phyloP scores from a whole-genome alignment of 2,329 filamentous ascomycete genomes.

The Hypoxylon sp. region DNA sequence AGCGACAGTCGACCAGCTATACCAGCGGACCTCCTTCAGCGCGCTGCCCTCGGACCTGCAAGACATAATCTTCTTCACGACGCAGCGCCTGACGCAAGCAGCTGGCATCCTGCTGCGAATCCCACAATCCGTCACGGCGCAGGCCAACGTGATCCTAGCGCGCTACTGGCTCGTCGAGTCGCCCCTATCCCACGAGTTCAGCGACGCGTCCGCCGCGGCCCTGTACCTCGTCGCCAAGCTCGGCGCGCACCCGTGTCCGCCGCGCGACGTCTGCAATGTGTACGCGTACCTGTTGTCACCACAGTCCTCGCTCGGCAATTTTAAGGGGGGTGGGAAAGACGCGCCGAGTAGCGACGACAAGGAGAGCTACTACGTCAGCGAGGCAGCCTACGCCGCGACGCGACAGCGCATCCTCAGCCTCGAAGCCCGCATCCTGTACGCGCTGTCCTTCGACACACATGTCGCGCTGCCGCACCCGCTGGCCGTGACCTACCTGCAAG shows the following conservation, averaged over 20 bases:
- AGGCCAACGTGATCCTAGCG: slow-evolving; percentile 82
- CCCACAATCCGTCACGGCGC: slow-evolving; percentile 84
- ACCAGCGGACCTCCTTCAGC: slow-evolving; percentile 62
- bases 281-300: slow-evolving; percentile 81
- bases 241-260: slow-evolving; percentile 76
- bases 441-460: slow-evolving; percentile 83
- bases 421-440: slow-evolving; percentile 79
- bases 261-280: slow-evolving; percentile 83
- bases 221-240: slow-evolving; percentile 86
- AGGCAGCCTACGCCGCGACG: slow-evolving; percentile 73
- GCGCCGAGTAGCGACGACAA: slow-evolving; percentile 15
- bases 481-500: slow-evolving; percentile 90
- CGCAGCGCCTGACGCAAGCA: slow-evolving; percentile 77
- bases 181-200: slow-evolving; percentile 66
- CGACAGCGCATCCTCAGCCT: slow-evolving; percentile 72
- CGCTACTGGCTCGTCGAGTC: slow-evolving; percentile 77
- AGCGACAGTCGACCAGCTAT: slow-evolving; percentile 75
- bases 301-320: slow-evolving; percentile 58
- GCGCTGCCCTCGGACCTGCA: slow-evolving; percentile 73
- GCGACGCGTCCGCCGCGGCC: slow-evolving; percentile 79
- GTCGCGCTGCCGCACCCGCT: slow-evolving; percentile 87
- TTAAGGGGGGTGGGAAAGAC: slow-evolving; percentile 44
- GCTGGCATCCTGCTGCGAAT: slow-evolving; percentile 83
- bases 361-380: slow-evolving; percentile 72
- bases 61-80: slow-evolving; percentile 74